Evolutionary conservation across 108 stramenopile genomes (phyloP).

Genomic region (Skeletonema marinoi): DNA sequence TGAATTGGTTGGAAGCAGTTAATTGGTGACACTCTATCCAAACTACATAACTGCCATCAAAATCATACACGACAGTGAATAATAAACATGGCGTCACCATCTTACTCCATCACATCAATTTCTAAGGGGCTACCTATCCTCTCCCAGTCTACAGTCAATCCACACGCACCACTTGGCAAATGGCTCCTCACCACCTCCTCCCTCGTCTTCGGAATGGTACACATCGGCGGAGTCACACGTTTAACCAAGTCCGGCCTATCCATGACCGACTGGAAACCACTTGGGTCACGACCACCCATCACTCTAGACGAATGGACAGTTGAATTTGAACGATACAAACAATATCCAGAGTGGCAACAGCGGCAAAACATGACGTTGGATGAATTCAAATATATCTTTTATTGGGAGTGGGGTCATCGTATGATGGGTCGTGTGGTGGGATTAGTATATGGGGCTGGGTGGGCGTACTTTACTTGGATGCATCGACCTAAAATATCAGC

Average conservation of each 20-base stretch:
- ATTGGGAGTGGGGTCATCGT: slow-evolving; percentile 98
- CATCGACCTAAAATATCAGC: slow-evolving; percentile 22
- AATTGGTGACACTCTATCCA: no score
- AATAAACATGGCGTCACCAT: background rate
- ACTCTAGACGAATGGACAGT: slow-evolving; percentile 87
- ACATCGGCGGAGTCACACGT: slow-evolving; percentile 97
- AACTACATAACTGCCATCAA: background rate
- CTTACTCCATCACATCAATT: slow-evolving; percentile 22
- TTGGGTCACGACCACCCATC: slow-evolving; percentile 86
- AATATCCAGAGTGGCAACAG: slow-evolving; percentile 96
- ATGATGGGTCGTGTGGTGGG: slow-evolving; percentile 97
- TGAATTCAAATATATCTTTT: slow-evolving; percentile 98
- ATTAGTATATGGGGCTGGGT: slow-evolving; percentile 83
- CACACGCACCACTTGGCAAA: slow-evolving; percentile 82
- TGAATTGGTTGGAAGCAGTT: no score
- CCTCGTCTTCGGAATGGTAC: slow-evolving; percentile 95
- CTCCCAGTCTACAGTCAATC: slow-evolving; percentile 55
- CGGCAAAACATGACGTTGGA: slow-evolving; percentile 94
- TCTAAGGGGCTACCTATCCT: slow-evolving; percentile 66
- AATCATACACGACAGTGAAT: background rate
- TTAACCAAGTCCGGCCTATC: slow-evolving; percentile 94
- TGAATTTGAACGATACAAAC: slow-evolving; percentile 97
- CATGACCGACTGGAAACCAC: slow-evolving; percentile 98
- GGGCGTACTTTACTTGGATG: slow-evolving; percentile 87
- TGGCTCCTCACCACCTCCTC: slow-evolving; percentile 92